These are phyloP conservation scores for Diphasiastrum complanatum DNA, from an alignment of 83 land plant genomes.

Conservation along the genomic window DNA sequence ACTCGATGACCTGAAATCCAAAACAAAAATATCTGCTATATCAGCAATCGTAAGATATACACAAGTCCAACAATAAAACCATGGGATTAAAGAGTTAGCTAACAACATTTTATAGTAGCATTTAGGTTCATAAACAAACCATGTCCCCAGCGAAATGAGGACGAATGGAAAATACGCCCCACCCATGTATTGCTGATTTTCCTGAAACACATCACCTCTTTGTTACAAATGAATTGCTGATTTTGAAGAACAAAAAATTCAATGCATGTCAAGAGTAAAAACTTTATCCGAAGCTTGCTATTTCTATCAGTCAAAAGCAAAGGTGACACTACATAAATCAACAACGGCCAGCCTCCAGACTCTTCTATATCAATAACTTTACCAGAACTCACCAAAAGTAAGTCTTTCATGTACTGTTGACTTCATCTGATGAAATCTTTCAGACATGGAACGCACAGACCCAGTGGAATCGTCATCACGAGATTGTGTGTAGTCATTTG, in stretches of 20 bases:
- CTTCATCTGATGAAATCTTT: not conserved
- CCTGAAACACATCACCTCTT: too few species aligned
- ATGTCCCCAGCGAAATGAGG: not conserved
- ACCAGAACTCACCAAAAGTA: constrained; percentile 1
- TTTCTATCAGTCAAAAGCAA: too few species aligned
- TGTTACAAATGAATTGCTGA: too few species aligned
- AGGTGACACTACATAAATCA: too few species aligned
- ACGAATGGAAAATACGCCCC: constrained; percentile 5
- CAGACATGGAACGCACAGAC: not conserved
- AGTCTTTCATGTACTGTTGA: not conserved
- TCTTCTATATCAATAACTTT: too few species aligned
- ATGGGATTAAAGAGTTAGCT: not conserved
- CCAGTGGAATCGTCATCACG: not conserved
- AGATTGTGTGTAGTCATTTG: too few species aligned
- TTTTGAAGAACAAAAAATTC: too few species aligned
- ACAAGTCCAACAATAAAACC: not conserved
- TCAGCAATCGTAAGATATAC: not conserved
- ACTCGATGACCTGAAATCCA: constrained; percentile 6
- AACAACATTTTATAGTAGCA: not conserved
- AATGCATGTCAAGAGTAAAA: too few species aligned
- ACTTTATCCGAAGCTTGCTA: too few species aligned
- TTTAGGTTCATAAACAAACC: not conserved
- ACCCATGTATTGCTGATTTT: constrained; percentile 14
- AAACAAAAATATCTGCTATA: not conserved
- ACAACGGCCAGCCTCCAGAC: too few species aligned